Base-by-base conservation (phyloP, 2,329 filamentous ascomycete species). In the Fusarium sp. region DNA sequence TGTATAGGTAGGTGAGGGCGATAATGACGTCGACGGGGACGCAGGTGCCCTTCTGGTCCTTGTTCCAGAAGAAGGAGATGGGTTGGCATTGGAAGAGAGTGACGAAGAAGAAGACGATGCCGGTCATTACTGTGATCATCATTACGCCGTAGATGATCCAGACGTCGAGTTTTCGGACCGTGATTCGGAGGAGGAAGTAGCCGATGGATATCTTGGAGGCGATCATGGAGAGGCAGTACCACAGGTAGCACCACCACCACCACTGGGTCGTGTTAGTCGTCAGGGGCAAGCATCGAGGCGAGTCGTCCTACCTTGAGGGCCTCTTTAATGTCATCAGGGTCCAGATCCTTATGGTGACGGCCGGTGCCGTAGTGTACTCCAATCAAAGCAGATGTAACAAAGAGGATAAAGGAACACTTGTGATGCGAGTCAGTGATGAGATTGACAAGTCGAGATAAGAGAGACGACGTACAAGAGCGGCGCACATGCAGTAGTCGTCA, bases 1-100 rank as follows among this genome's bases (percentile, higher is more conserved):
- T 87, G 75, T 88, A 87, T 3, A 86, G 75, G 60, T 87, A 87
- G 7, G 84, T 86, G 34, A 89, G 81, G 23, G 78, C 82, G 56
- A 87, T 84, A 30, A 90, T 82, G 56, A 86, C 78, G 2, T 82
- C 78, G 7, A 78, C 68, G 30, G 77, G 66, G 27, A 86, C 73
- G 66, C 84, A 85, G 6, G 40, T 69, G 4, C 83, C 82, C 0
- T 63, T 46, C 15, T 76, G 73, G 12, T 71, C 50, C 55, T 77
- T 77, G 72, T 82, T 71, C 82, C 82, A 84, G 72, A 82, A 84
- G 60, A 72, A 81, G 9, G 77, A 78, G 16, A 83, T 74, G 0
- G 82, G 82, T 4, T 68, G 59, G 69, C 82, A 84, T 62, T 83
- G 81, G 48, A 84, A 78, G 31, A 82, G 67, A 12, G 78, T 79